These are phyloP conservation scores for Isoetes taiwanensis DNA, from an alignment of 75 land plant genomes.

Conservation along the genomic window DNA sequence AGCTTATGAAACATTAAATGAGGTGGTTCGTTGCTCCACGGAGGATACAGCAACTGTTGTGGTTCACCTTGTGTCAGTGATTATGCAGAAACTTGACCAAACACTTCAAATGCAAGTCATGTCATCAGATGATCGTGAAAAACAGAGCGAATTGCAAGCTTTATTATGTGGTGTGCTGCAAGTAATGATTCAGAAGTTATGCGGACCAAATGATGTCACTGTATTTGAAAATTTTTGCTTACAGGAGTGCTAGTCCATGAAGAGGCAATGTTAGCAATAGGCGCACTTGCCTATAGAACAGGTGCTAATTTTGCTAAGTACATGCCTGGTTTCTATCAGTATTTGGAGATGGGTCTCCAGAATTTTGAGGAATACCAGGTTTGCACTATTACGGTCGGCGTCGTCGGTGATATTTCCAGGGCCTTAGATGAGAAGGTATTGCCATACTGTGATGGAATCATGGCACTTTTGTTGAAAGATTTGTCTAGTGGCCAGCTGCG, in stretches of 20 bases:
- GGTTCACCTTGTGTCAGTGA: slow-evolving; percentile 62
- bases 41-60: slow-evolving; percentile 76
- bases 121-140: slow-evolving; percentile 73
- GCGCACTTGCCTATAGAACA: slow-evolving; percentile 77
- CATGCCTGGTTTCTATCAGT: slow-evolving; percentile 76
- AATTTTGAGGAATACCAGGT: slow-evolving; percentile 89
- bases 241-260: slow-evolving; percentile 82
- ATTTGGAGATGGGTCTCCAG: slow-evolving; percentile 90
- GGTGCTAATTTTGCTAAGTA: slow-evolving; percentile 78
- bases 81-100: slow-evolving; percentile 64
- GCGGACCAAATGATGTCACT: slow-evolving; percentile 76
- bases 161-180: slow-evolving; percentile 80
- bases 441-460: slow-evolving; percentile 86
- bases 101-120: slow-evolving; percentile 63
- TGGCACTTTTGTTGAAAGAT: slow-evolving; percentile 89
- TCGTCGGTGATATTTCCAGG: slow-evolving; percentile 84
- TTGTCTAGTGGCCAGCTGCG: slow-evolving; percentile 80
- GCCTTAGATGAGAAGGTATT: slow-evolving; percentile 81
- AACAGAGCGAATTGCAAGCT: slow-evolving; percentile 72
- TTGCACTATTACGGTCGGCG: slow-evolving; percentile 91
- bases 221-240: slow-evolving; percentile 69
- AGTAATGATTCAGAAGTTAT: slow-evolving; percentile 54
- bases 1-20: slow-evolving; percentile 85
- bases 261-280: slow-evolving; percentile 94
- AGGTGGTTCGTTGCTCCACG: slow-evolving; percentile 76